phyloP scores from a whole-genome alignment of 768 basidiomycete species.

The Pisolithus marmoratus region DNA sequence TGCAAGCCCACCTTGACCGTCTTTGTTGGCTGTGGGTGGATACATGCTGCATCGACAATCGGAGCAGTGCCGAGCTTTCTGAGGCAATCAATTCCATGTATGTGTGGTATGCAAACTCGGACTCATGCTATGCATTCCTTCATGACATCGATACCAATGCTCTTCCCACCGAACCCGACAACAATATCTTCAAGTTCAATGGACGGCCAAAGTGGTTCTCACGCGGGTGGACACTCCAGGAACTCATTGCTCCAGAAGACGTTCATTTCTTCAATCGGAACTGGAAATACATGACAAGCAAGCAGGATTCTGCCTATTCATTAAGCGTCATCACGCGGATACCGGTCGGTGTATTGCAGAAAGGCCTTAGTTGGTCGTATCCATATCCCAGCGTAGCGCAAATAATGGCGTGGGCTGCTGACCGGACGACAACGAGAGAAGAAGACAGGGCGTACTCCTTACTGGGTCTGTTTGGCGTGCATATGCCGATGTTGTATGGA shows the following conservation, averaged over 20 bases:
- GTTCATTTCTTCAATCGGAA: too few relatives aligned
- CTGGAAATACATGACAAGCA: neutral
- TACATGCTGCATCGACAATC: neutral
- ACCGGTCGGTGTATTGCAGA: neutral
- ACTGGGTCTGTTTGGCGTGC: too few relatives aligned
- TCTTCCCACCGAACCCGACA: neutral
- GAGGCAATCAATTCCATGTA: too few relatives aligned
- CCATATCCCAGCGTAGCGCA: slow-evolving; percentile 2
- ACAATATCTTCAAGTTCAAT: neutral
- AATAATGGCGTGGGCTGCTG: slow-evolving; percentile 13
- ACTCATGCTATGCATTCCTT: too few relatives aligned
- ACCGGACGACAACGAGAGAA: slow-evolving; percentile 9
- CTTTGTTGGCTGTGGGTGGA: neutral
- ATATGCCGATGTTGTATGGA: too few relatives aligned
- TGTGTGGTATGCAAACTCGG: too few relatives aligned
- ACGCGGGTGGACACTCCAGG: too few relatives aligned
- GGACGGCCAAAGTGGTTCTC: neutral
- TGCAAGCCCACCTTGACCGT: neutral
- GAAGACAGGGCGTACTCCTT: slow-evolving; percentile 14
- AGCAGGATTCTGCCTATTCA: neutral
- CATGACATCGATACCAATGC: neutral
- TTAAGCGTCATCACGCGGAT: neutral
- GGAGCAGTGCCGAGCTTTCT: too few relatives aligned
- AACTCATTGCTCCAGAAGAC: too few relatives aligned
- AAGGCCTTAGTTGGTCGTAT: neutral